A percentile compares a stretch with the other conserved stretches of the same genome.
These are phyloP conservation scores for Fusarium staphyleae DNA, from an alignment of 2,329 filamentous ascomycete species.

Conservation along the genomic window DNA sequence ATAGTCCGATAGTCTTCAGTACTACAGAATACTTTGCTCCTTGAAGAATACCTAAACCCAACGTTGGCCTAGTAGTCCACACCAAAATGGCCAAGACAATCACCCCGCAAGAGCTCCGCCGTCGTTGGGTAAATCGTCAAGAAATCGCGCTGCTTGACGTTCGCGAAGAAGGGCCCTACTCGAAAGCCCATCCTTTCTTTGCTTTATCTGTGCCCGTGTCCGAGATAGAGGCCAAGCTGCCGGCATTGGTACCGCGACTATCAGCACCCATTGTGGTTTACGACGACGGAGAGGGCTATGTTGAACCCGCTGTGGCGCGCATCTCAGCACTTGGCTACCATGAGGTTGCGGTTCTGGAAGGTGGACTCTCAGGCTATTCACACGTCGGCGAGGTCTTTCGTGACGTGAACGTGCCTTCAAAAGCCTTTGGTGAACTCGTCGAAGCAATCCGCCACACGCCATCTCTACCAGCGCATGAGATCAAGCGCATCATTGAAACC, in stretches of 20 bases:
- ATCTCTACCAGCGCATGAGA: constrained; percentile 38
- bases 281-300: constrained; percentile 42
- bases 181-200: constrained; percentile 41
- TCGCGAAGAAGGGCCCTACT: constrained; percentile 44
- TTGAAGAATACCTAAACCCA: no score
- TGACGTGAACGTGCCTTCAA: constrained; percentile 44
- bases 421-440: constrained; percentile 45
- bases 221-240: constrained; percentile 40
- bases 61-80: no score
- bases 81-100: constrained; percentile 35
- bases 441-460: constrained; percentile 43
- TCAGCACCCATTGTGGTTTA: constrained; percentile 41
- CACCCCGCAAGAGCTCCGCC: constrained; percentile 33
- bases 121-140: constrained; percentile 32
- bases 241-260: constrained; percentile 39
- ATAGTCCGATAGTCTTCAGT: no score
- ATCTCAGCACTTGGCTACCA: constrained; percentile 38
- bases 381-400: constrained; percentile 41
- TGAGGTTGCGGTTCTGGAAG: constrained; percentile 37
- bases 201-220: constrained; percentile 42
- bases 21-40: no score
- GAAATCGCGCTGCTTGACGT: constrained; percentile 44
- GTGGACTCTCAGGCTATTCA: constrained; percentile 38
- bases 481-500: constrained; percentile 27
- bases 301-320: constrained; percentile 31